These are phyloP conservation scores for Lindgomyces ingoldianus DNA, from an alignment of 495 filamentous ascomycete species.

Conservation along the genomic window DNA sequence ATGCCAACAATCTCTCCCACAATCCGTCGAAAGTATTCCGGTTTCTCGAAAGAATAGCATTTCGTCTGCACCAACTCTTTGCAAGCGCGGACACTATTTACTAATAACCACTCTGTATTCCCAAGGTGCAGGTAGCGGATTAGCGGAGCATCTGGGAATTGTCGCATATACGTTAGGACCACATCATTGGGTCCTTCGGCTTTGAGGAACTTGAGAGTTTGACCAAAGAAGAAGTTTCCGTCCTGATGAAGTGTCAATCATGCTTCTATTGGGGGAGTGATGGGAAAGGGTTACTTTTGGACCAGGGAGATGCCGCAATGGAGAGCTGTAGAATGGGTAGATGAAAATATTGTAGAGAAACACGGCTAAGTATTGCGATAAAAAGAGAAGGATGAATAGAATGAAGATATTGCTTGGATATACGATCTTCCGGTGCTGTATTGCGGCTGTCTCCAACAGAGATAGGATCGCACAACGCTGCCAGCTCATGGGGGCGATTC, in stretches of 20 bases:
- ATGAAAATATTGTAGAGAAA: no score
- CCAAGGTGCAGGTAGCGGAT: slow-evolving; percentile 69
- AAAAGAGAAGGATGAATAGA: no score
- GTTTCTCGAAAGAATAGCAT: slow-evolving; percentile 78
- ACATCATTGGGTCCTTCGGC: slow-evolving; percentile 58
- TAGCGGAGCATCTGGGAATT: slow-evolving; percentile 75
- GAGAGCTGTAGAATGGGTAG: no score
- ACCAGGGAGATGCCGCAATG: not conserved
- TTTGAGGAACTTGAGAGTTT: slow-evolving; percentile 55
- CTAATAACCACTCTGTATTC: slow-evolving; percentile 68
- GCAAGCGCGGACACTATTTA: slow-evolving; percentile 61
- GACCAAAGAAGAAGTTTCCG: slow-evolving; percentile 53
- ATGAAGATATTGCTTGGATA: no score
- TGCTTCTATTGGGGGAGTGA: not conserved
- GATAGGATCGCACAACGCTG: no score
- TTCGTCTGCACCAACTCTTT: slow-evolving; percentile 62
- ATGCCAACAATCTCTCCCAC: slow-evolving; percentile 68
- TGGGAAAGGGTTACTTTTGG: not conserved
- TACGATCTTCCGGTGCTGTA: no score
- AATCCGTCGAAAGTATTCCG: slow-evolving; percentile 53
- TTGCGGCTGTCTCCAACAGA: no score
- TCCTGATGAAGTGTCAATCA: no score
- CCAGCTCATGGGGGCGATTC: no score
- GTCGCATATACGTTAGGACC: slow-evolving; percentile 64
- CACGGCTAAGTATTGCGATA: no score